phyloP scores from a whole-genome alignment of 306 rosid species.

The Casuarina cunninghamiana region DNA sequence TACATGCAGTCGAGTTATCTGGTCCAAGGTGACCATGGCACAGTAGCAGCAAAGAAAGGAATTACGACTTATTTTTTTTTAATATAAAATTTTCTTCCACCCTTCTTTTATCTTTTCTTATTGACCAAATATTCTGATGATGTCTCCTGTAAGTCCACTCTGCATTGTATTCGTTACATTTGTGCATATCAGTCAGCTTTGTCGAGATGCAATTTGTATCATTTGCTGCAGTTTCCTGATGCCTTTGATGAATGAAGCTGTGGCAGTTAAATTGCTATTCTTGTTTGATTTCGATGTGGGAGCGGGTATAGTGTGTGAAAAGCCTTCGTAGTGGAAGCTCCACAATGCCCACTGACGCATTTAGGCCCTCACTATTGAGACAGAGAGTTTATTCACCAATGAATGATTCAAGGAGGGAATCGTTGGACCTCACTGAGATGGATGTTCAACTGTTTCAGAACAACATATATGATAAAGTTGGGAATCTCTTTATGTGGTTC shows the following conservation, averaged over 20 bases:
- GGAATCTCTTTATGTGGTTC: not conserved
- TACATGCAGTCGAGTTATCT: slow-evolving; percentile 93
- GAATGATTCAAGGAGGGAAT: not conserved
- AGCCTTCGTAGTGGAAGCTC: not conserved
- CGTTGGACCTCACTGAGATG: not conserved
- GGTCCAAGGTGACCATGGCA: slow-evolving; percentile 93
- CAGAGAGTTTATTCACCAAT: not conserved
- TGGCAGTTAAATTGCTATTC: slow-evolving; percentile 24
- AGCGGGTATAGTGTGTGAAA: not conserved
- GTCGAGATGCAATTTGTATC: slow-evolving; percentile 62
- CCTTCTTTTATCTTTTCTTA: not conserved
- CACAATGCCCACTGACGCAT: not conserved
- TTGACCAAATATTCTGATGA: slow-evolving; percentile 51
- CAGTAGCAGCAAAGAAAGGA: slow-evolving; percentile 28
- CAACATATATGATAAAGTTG: not conserved
- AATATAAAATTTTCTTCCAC: slow-evolving; percentile 35
- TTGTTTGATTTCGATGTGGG: not conserved
- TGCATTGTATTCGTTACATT: slow-evolving; percentile 74
- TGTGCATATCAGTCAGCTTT: slow-evolving; percentile 83
- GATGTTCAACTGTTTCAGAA: not conserved
- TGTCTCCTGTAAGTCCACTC: slow-evolving; percentile 53
- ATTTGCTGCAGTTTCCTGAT: slow-evolving; percentile 48
- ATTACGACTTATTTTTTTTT: slow-evolving; percentile 54
- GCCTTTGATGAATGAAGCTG: slow-evolving; percentile 44
- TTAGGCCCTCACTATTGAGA: not conserved